Conservation (phyloP, 495 filamentous ascomycete genomes). For the Endocarpon pusillum region DNA sequence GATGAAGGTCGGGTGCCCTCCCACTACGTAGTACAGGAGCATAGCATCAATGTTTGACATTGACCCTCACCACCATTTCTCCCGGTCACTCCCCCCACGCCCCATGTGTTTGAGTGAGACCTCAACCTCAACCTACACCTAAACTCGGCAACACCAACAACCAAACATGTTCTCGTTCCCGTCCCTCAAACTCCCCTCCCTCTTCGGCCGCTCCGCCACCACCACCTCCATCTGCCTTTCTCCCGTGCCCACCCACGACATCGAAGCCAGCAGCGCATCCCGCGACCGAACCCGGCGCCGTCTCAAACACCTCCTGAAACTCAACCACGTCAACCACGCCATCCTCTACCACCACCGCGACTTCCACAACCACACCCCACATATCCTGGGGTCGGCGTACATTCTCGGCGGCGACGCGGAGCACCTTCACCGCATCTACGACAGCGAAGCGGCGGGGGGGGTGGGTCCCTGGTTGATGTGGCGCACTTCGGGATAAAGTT, state of each 20-base stretch:
- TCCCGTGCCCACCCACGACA: constrained; percentile 54
- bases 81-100: no score
- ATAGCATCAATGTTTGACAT: no score
- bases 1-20: no score
- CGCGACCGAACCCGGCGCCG: constrained; percentile 60
- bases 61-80: no score
- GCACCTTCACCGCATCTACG: constrained; percentile 64
- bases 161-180: no score
- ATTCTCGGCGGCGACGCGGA: constrained; percentile 57
- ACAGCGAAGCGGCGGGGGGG: constrained; percentile 73
- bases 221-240: no score
- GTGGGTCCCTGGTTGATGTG: constrained; percentile 57
- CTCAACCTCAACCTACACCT: no score
- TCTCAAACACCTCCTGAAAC: constrained; percentile 72
- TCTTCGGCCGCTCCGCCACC: no score
- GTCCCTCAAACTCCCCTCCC: no score
- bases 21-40: no score
- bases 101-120: no score
- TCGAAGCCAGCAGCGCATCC: constrained; percentile 66
- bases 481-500: constrained; percentile 22
- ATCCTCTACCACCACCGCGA: constrained; percentile 60
- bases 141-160: no score
- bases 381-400: constrained; percentile 71
- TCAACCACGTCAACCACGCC: constrained; percentile 81
- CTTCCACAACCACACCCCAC: constrained; percentile 78